phyloP scores from a whole-genome alignment of 495 filamentous ascomycete genomes.

The Chaetomidium leptoderma region DNA sequence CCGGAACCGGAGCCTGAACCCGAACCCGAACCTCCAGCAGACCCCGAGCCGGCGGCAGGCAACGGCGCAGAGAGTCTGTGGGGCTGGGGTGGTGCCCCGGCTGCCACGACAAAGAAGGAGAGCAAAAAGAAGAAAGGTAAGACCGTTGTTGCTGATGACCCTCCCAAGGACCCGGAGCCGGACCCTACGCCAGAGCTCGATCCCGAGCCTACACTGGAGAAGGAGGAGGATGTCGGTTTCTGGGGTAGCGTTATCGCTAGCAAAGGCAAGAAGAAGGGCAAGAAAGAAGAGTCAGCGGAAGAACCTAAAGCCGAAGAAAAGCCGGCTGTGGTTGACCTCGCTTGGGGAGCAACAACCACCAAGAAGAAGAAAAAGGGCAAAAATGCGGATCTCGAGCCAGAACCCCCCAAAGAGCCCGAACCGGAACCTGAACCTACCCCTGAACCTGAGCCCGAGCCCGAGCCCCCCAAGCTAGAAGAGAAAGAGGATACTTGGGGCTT shows the following conservation, averaged over 20 bases:
- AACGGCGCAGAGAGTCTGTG: neutral
- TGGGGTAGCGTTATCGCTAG: slow-evolving; percentile 9
- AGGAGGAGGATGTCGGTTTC: slow-evolving; percentile 22
- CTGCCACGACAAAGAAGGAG: slow-evolving; percentile 15
- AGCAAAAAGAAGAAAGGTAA: slow-evolving; percentile 28
- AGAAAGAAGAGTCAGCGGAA: neutral
- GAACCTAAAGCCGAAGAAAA: slow-evolving; percentile 3
- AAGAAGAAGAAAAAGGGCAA: slow-evolving; percentile 21
- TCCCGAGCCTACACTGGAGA: slow-evolving; percentile 29
- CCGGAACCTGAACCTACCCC: slow-evolving; percentile 13
- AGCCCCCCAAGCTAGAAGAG: too few relatives aligned
- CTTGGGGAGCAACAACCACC: neutral
- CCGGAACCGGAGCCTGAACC: slow-evolving; percentile 1
- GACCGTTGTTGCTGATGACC: slow-evolving; percentile 15
- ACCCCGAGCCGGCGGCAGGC: slow-evolving; percentile 1
- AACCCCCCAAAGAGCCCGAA: slow-evolving; percentile 9
- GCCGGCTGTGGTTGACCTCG: neutral
- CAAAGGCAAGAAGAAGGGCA: slow-evolving; percentile 32
- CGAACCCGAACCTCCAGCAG: slow-evolving; percentile 9
- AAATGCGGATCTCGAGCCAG: slow-evolving; percentile 21
- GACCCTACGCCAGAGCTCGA: slow-evolving; percentile 26
- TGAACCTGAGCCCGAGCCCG: slow-evolving; percentile 25
- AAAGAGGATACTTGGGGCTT: slow-evolving; percentile 20
- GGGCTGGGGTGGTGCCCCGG: slow-evolving; percentile 4
- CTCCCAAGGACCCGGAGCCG: slow-evolving; percentile 20